Evolutionary conservation across 78 protist genomes (phyloP), one percentile per base, ranked within the genome.

Genomic region (Dictyostelium capitatum): DNA sequence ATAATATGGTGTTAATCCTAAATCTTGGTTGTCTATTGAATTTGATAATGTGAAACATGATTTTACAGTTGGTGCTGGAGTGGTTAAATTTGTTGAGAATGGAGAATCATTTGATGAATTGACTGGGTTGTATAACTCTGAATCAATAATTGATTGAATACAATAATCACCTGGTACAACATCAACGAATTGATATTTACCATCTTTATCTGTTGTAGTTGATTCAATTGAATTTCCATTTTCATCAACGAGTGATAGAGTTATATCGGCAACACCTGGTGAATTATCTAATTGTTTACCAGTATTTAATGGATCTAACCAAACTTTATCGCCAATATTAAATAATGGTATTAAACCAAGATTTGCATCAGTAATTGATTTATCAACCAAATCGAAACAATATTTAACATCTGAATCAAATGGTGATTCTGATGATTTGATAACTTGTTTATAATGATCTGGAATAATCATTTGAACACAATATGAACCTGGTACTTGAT

Each of bases 151-250:
- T 12, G 65, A 19, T 46, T 62, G 14, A 50, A 62, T 28, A 65
- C 89, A 81, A 65, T 81, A 81, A 32, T 80, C 25, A 50, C 89
- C 89, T 81, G 89, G 89, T 46, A 14, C 30, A 2, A 81, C n/a
- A 48, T 81, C 64, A 46, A 32, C 12, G 32, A 81, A 57, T 1
- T 46, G 9, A 46, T 48, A 81, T 62, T 47, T 15, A 81, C 78
- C 78, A 25, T 37, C 47, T 5, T 11, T 2, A 4, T 46, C 56
- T 14, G 84, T 64, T 15, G 75, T 64, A n/a, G 78, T 65, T n/a
- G 75, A 28, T 19, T 6, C 30, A 15, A 81, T 37, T 54, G 43
- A 5, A 48, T 48, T 67, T 14, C 62, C 75, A 62, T 65, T 25
- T 47, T 41, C 23, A 81, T 69, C 73, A 19, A 17, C 20, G 25